A percentile compares a stretch with the other conserved stretches of the same genome.
These are phyloP conservation scores for Boeremia lycopersici DNA, from an alignment of 2,329 filamentous ascomycete genomes.

Conservation along the genomic window DNA sequence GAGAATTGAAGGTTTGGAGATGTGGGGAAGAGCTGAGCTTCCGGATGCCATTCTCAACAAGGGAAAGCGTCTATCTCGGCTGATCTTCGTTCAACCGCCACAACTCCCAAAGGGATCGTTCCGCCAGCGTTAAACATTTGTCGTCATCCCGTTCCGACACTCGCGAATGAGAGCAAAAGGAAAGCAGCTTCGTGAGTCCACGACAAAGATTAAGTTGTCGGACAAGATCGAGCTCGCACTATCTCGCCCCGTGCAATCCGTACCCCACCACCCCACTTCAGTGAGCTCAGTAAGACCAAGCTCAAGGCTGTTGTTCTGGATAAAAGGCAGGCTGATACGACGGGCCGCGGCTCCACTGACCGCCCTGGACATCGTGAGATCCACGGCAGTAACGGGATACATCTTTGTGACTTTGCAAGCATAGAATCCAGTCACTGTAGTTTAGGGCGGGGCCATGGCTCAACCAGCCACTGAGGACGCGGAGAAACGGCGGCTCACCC, in stretches of 20 bases:
- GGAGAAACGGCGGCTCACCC: constrained; percentile 28
- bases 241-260: constrained; percentile 19
- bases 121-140: constrained; percentile 23
- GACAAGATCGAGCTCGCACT: constrained; percentile 19
- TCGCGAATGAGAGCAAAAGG: constrained; percentile 22
- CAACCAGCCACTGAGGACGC: constrained; percentile 27
- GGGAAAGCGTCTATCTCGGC: constrained; percentile 20
- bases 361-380: constrained; percentile 35
- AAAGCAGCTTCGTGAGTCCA: constrained; percentile 4
- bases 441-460: constrained; percentile 24
- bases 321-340: constrained; percentile 43
- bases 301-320: constrained; percentile 18
- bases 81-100: constrained; percentile 8
- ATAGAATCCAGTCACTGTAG: constrained; percentile 21
- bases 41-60: constrained; percentile 28
- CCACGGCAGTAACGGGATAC: constrained; percentile 39
- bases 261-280: constrained; percentile 25
- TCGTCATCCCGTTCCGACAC: constrained; percentile 19
- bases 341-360: constrained; percentile 46
- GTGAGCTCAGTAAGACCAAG: constrained; percentile 5
- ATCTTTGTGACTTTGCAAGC: constrained; percentile 28
- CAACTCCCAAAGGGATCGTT: constrained; percentile 21
- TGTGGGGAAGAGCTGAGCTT: constrained; percentile 19
- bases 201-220: constrained; percentile 2
- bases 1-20: constrained; percentile 17